Evolutionary conservation across 2,329 filamentous ascomycete species (phyloP), one percentile per base, ranked within the genome.

Genomic region (Botrytis galanthina): DNA sequence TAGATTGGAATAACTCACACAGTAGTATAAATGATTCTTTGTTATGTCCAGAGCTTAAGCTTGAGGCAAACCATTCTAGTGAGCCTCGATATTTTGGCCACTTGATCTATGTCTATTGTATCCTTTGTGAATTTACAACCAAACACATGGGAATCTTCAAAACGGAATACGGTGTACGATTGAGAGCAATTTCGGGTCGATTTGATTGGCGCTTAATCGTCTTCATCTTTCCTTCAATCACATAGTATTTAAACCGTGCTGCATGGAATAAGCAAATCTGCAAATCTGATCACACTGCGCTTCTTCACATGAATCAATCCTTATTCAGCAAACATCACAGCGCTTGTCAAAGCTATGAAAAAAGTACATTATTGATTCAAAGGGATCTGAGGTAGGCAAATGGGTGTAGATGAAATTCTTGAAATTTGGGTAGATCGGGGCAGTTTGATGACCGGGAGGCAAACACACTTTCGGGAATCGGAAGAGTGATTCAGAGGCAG

Each of bases 281-380:
- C 44, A 48, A 35, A 48, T 37, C 44, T 66, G 44, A 66, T 48
- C 63, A 66, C 42, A 54, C 18, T 68, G 64, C 64, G 46, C 64
- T 68, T 54, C 64, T 29, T 68, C 46, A 67, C 39, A 39, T 62
- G 60, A 42, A n/a, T 62, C 59, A 61, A 39, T 61, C 32, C 22
- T 61, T 35, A 35, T 46, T 22, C 20, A 66, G 48, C 32, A 9
- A 35, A 32, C 63, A 66, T 66, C 63, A 29, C 32, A 51, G 64
- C 46, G 46, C 64, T 51, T 67, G 63, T 51, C 63, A 67, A 67
- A n/a, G 44, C 64, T 62, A 57, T 22, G 22, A 44, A 67, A 48
- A 67, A 51, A n/a, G 64, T 67, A 54, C 29, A 54, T 67, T 39
- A 18, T 54, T 54, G 64, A 51, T 29, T 12, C 64, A 26, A 29